These are phyloP conservation scores for Crataegus laevigata DNA, from an alignment of 306 rosid species.

Conservation along the genomic window DNA sequence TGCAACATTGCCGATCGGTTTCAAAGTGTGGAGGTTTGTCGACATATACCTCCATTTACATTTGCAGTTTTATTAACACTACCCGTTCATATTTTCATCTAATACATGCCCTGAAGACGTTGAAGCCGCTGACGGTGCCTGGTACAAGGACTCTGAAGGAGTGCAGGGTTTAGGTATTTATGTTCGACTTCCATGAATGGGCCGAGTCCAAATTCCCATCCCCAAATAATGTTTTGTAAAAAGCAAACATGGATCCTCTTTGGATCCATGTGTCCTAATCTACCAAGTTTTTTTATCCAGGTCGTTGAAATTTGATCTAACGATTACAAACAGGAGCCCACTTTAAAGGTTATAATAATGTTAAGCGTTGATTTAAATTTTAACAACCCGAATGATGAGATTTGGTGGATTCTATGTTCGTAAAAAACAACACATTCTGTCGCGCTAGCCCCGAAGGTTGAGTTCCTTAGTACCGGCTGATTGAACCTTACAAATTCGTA, in stretches of 20 bases:
- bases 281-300: no score
- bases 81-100: conserved; percentile 13
- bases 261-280: no score
- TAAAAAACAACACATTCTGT: not conserved
- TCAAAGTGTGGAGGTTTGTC: conserved; percentile 47
- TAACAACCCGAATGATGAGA: no score
- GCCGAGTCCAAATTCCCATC: no score
- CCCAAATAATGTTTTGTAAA: no score
- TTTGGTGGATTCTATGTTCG: no score
- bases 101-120: conserved; percentile 39
- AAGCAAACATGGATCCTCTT: no score
- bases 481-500: no score
- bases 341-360: no score
- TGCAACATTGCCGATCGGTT: conserved; percentile 36
- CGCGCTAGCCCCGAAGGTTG: not conserved
- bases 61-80: not conserved
- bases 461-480: not conserved
- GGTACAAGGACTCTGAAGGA: not conserved
- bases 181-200: not conserved
- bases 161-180: not conserved
- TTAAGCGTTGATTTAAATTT: no score
- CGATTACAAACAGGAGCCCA: no score
- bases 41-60: not conserved
- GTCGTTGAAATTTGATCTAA: no score
- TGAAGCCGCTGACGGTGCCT: not conserved